These are phyloP conservation scores for Puccinia horiana DNA, from an alignment of 1,284 basidiomycete genomes.

Conservation along the genomic window DNA sequence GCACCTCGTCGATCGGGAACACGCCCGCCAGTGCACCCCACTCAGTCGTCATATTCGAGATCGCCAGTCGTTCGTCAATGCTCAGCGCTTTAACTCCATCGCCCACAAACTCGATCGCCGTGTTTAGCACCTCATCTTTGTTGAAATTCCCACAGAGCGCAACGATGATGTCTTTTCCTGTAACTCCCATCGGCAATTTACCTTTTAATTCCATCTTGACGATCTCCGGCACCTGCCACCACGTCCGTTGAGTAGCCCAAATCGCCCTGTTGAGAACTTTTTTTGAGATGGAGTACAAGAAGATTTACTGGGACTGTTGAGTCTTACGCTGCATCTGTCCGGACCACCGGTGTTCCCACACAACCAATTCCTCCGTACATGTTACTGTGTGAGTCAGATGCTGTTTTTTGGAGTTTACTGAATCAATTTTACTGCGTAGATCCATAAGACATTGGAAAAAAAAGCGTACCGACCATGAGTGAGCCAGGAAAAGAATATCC, in stretches of 20 bases:
- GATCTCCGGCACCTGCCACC: slow-evolving; percentile 99
- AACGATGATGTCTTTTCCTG: slow-evolving; percentile 97
- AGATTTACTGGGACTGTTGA: slow-evolving; percentile 65
- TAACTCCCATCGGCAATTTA: slow-evolving; percentile 79
- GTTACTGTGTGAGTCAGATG: slow-evolving; percentile 95
- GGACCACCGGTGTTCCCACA: slow-evolving; percentile 84
- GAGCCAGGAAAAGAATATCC: slow-evolving; percentile 85
- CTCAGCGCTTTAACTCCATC: slow-evolving; percentile 77
- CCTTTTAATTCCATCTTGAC: slow-evolving; percentile 91
- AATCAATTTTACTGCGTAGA: neutral
- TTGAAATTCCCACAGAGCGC: slow-evolving; percentile 96
- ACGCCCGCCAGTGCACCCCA: slow-evolving; percentile 96
- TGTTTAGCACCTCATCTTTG: slow-evolving; percentile 94
- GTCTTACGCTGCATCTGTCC: slow-evolving; percentile 57
- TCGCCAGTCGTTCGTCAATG: slow-evolving; percentile 91
- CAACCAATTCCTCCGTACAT: slow-evolving; percentile 99
- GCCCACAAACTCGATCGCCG: slow-evolving; percentile 97
- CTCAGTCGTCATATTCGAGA: slow-evolving; percentile 98
- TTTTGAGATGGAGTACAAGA: slow-evolving; percentile 5
- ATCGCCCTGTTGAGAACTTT: slow-evolving; percentile 68
- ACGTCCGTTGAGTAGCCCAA: slow-evolving; percentile 98
- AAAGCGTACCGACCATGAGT: slow-evolving; percentile 70
- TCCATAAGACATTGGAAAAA: neutral
- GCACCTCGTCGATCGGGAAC: slow-evolving; percentile 85
- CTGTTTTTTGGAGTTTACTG: slow-evolving; percentile 61